A percentile compares a stretch with the other conserved stretches of the same genome.
Conservation (phyloP, 345 rosid genomes). For the Salix brachista region DNA sequence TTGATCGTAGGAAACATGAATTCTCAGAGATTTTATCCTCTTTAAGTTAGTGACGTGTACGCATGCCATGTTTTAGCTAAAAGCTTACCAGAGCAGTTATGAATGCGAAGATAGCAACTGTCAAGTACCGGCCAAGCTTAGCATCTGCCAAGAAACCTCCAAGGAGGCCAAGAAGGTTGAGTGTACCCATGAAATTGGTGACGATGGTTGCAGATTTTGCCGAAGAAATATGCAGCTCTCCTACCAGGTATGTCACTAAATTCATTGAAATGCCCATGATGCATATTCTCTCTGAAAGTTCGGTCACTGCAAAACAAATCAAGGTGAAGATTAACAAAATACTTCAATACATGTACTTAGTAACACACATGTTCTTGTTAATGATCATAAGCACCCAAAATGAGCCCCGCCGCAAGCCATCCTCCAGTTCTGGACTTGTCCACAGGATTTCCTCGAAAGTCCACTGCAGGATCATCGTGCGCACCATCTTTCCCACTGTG, state of each 20-base stretch:
- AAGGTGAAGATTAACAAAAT: background rate
- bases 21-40: background rate
- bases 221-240: constrained; percentile 66
- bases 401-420: constrained; percentile 89
- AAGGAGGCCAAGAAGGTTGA: constrained; percentile 74
- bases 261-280: constrained; percentile 93
- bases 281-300: constrained; percentile 85
- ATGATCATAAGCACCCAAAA: constrained; percentile 46
- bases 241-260: constrained; percentile 77
- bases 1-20: background rate
- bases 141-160: constrained; percentile 96
- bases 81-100: constrained; percentile 61
- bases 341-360: background rate
- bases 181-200: constrained; percentile 91
- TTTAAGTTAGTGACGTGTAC: background rate
- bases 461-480: constrained; percentile 32
- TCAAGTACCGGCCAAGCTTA: constrained; percentile 72
- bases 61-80: background rate
- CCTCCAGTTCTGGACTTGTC: constrained; percentile 83
- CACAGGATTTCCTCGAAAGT: constrained; percentile 58
- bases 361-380: background rate
- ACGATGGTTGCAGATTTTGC: constrained; percentile 79
- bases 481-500: constrained; percentile 41
- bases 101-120: constrained; percentile 60
- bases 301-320: constrained; percentile 50